Conservation (phyloP, 2,329 filamentous ascomycete genomes). For the Trichoderma polysporum region DNA sequence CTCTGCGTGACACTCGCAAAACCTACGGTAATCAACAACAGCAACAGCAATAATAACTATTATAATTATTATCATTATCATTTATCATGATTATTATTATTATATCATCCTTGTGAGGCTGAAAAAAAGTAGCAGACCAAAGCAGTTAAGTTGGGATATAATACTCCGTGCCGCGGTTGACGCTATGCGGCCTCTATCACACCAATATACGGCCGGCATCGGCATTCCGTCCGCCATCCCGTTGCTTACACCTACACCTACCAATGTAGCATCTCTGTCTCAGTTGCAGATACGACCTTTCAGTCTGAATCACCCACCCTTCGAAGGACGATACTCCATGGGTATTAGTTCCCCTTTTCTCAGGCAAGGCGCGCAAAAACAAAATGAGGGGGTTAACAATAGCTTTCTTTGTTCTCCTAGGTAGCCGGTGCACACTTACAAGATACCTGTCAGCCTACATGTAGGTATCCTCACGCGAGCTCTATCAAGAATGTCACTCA, state of each 20-base stretch:
- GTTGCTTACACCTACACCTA: background rate
- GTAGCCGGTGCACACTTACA: background rate
- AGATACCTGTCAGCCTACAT: too few relatives aligned
- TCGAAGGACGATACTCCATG: background rate
- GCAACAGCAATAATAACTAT: background rate
- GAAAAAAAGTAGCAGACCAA: background rate
- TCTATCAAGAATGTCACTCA: background rate
- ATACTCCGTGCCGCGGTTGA: background rate
- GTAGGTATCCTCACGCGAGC: too few relatives aligned
- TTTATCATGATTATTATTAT: background rate
- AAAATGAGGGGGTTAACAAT: background rate
- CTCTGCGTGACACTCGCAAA: constrained; percentile 1
- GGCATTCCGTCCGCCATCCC: background rate
- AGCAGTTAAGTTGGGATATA: background rate
- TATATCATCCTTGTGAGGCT: background rate
- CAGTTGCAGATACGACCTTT: background rate
- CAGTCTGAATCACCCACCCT: background rate
- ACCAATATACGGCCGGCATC: background rate
- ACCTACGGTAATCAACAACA: background rate
- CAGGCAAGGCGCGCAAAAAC: background rate
- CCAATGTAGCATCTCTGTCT: background rate
- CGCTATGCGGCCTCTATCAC: background rate
- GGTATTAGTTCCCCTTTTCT: background rate
- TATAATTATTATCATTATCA: background rate
- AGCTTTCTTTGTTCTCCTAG: background rate